phyloP scores from a whole-genome alignment of 495 filamentous ascomycete species.

The Penicillium arizonense region DNA sequence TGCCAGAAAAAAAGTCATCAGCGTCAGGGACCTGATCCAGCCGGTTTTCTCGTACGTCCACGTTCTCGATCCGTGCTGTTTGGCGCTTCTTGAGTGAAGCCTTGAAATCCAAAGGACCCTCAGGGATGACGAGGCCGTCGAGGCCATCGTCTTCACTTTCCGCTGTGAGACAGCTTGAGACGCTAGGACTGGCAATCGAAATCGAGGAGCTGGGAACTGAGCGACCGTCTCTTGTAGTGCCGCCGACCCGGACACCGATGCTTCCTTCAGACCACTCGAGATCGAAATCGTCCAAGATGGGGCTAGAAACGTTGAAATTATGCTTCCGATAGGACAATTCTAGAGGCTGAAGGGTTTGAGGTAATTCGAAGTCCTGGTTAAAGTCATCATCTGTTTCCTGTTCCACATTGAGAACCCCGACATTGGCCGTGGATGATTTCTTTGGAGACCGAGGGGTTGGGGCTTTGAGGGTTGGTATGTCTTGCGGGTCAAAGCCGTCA shows the following conservation, averaged over 20 bases:
- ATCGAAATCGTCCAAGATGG: slow-evolving; percentile 72
- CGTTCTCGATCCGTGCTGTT: slow-evolving; percentile 48
- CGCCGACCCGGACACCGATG: slow-evolving; percentile 82
- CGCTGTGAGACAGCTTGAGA: slow-evolving; percentile 83
- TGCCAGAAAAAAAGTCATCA: slow-evolving; percentile 82
- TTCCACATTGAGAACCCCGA: slow-evolving; percentile 26
- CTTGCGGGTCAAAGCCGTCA: slow-evolving; percentile 59
- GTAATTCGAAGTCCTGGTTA: slow-evolving; percentile 76
- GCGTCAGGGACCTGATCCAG: slow-evolving; percentile 42
- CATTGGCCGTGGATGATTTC: slow-evolving; percentile 35
- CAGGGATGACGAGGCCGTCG: slow-evolving; percentile 77
- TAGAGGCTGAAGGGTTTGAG: slow-evolving; percentile 54
- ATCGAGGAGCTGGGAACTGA: slow-evolving; percentile 82
- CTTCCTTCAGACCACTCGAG: slow-evolving; percentile 89
- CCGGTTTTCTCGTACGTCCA: slow-evolving; percentile 30
- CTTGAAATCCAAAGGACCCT: slow-evolving; percentile 77
- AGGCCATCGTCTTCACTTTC: slow-evolving; percentile 94
- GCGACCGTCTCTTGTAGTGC: slow-evolving; percentile 71
- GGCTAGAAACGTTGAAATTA: slow-evolving; percentile 55
- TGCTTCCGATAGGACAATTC: slow-evolving; percentile 59
- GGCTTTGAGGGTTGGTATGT: slow-evolving; percentile 68
- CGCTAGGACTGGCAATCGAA: slow-evolving; percentile 85
- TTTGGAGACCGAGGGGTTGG: slow-evolving; percentile 55
- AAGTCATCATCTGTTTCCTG: slow-evolving; percentile 65
- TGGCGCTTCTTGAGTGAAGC: slow-evolving; percentile 70